Evolutionary conservation across 2,329 filamentous ascomycete species (phyloP), one percentile per base, ranked within the genome.

Genomic region (Fusarium marasasianum): DNA sequence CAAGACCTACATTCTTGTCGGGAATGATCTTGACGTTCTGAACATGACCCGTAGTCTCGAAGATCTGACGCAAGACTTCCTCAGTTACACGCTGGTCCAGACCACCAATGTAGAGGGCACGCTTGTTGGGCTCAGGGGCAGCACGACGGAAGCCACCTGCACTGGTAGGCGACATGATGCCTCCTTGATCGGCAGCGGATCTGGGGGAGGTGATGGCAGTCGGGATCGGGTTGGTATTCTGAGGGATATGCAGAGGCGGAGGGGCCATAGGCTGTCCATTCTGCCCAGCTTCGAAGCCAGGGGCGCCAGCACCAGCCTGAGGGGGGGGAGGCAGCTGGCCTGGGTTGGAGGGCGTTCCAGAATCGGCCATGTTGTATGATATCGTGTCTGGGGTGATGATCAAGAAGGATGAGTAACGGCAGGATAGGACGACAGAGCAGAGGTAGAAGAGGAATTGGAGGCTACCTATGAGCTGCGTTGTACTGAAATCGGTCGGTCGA

Each of bases 1-100:
- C n/a, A 26, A 41, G 18, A 91, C 94, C 90, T 86, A 98, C 95
- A 85, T 98, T 99, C 89, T 99, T 99, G 88, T 99, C 96, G 59
- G 96, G 96, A 82, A 99, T 99, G 81, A 99, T 98, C 89, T 99
- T 99, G 82, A 99, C 96, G 81, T 94, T 98, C 85, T 98, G 93
- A 75, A 99, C 96, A 85, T 99, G 96, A 65, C 96, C 96, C 68
- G 95, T 98, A 12, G 96, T 99, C 87, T 99, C 96, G 81, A 99
- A 99, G 79, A 98, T 98, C 84, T 98, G 96, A 81, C 95, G 94
- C 83, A 98, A 85, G 64, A 98, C 94, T 81, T 98, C 96, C 84
- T 98, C 96, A 38, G 96, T 98, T 72, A 98, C 96, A 76, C 96
- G 91, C 79, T 95, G 94, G 82, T 99, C 96, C 77, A 99, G 87